Evolutionary conservation across 202 grass and related monocot genomes (phyloP).

Genomic region (Digitaria exilis): DNA sequence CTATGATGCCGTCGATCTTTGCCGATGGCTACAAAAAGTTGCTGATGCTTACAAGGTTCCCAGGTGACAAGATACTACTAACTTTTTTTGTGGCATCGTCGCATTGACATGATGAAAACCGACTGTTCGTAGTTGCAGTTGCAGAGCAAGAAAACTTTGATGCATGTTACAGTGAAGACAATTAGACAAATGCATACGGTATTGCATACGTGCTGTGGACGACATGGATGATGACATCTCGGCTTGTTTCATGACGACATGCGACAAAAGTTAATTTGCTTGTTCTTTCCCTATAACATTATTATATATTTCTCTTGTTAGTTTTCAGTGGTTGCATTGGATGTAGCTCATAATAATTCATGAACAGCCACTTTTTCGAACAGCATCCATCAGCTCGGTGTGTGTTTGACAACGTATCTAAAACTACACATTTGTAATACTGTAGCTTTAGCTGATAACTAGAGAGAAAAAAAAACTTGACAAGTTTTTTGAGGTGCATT

Average conservation of each 20-base stretch:
- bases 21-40: constrained; percentile 1
- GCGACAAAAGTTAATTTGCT: background rate
- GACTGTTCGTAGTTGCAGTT: background rate
- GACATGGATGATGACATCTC: background rate
- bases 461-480: no score
- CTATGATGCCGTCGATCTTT: background rate
- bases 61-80: background rate
- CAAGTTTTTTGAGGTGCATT: no score
- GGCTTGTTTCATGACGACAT: background rate
- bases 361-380: no score
- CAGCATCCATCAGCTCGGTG: no score
- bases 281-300: no score
- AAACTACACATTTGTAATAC: no score
- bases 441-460: no score
- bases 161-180: background rate
- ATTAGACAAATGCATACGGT: background rate
- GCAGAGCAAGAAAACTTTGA: background rate
- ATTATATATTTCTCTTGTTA: no score
- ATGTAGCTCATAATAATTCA: no score
- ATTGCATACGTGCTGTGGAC: background rate
- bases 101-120: background rate
- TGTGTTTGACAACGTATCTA: no score
- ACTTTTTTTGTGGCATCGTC: background rate
- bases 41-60: constrained; percentile 6
- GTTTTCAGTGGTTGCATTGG: no score